phyloP scores from a whole-genome alignment of 345 rosid genomes.

The Linum lewisii region DNA sequence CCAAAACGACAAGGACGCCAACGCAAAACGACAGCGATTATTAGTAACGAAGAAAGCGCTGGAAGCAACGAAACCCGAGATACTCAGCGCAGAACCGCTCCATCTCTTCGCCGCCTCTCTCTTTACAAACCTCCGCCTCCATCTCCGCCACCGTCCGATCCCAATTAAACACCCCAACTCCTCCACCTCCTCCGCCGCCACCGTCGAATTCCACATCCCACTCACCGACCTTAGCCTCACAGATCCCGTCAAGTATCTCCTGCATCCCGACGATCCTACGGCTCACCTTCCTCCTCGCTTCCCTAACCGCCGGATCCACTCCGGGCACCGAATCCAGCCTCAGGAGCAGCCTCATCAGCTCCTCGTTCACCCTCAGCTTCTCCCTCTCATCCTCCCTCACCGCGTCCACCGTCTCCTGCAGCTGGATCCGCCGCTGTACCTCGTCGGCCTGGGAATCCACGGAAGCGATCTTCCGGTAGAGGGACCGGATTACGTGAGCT shows the following conservation, averaged over 20 bases:
- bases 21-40: too few relatives aligned
- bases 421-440: constrained; percentile 59
- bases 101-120: constrained; percentile 79
- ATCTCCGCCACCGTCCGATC: constrained; percentile 44
- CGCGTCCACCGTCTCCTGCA: constrained; percentile 78
- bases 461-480: constrained; percentile 40
- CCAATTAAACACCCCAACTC: constrained; percentile 26
- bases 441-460: constrained; percentile 48
- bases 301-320: constrained; percentile 56
- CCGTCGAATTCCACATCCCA: constrained; percentile 11
- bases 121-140: constrained; percentile 59
- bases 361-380: constrained; percentile 69
- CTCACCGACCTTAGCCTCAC: constrained; percentile 21
- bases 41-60: constrained; percentile 50
- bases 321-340: constrained; percentile 81
- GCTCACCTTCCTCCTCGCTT: constrained; percentile 78
- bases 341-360: constrained; percentile 64
- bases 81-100: constrained; percentile 72
- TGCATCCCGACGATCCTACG: constrained; percentile 75
- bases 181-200: constrained; percentile 1
- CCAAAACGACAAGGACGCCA: too few relatives aligned
- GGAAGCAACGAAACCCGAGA: constrained; percentile 81
- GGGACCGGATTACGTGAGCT: constrained; percentile 41
- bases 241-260: constrained; percentile 64
- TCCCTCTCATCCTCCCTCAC: constrained; percentile 50